Conservation (phyloP, 179 eudicot genomes). For the Spinacia oleracea region DNA sequence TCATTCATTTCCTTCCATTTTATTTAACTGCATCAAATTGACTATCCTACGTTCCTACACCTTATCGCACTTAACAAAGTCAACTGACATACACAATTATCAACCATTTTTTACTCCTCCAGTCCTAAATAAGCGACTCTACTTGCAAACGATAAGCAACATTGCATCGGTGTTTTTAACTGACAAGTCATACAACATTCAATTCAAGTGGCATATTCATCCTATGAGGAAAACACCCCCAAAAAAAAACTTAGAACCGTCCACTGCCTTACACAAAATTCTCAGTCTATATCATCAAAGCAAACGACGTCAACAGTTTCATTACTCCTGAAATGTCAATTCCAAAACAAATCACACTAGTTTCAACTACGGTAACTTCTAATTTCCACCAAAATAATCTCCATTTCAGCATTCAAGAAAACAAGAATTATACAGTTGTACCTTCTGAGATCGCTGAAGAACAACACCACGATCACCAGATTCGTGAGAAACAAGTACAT, state of each 20-base stretch:
- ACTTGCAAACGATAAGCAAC: background rate
- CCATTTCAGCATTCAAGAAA: background rate
- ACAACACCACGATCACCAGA: conserved; percentile 68
- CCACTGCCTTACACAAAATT: background rate
- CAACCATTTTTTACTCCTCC: too few relatives aligned
- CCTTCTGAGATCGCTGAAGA: conserved; percentile 68
- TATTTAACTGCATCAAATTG: too few relatives aligned
- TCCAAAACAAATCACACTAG: too few relatives aligned
- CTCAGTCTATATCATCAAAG: too few relatives aligned
- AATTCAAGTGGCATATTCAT: too few relatives aligned
- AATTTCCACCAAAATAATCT: background rate
- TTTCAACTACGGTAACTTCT: background rate
- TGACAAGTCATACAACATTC: background rate
- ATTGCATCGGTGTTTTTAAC: too few relatives aligned
- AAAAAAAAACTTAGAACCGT: background rate
- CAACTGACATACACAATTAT: too few relatives aligned
- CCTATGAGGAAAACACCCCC: too few relatives aligned
- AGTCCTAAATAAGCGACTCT: too few relatives aligned
- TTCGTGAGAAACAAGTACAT: conserved; percentile 50
- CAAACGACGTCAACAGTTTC: background rate
- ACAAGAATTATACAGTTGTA: conserved; percentile 40
- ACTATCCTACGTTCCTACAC: background rate
- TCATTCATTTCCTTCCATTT: background rate
- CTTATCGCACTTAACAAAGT: background rate
- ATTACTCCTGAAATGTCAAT: too few relatives aligned